A percentile compares a stretch with the other conserved stretches of the same genome.
These are phyloP conservation scores for Collybia sp. DNA, from an alignment of 768 basidiomycete genomes.

Conservation along the genomic window DNA sequence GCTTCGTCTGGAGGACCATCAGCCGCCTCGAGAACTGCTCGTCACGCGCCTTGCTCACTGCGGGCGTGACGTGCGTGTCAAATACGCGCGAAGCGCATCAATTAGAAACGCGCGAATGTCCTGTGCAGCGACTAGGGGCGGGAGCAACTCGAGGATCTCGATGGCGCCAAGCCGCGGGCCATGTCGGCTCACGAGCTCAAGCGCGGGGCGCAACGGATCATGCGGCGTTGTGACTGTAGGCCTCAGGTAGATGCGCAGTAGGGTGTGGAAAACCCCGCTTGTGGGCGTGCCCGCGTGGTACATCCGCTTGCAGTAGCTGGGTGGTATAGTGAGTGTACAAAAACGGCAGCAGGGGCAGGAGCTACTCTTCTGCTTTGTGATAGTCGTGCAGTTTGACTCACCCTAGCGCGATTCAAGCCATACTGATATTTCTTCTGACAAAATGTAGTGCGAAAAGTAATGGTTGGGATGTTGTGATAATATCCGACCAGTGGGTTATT, in stretches of 20 bases:
- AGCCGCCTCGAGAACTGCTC: slow-evolving; percentile 72
- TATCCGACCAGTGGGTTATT: slow-evolving; percentile 85
- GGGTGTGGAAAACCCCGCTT: slow-evolving; percentile 69
- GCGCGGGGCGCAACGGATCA: slow-evolving; percentile 72
- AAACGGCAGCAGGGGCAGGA: background rate
- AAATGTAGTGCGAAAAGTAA: slow-evolving; percentile 59
- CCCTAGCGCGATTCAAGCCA: background rate
- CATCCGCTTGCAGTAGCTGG: slow-evolving; percentile 90
- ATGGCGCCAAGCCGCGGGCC: slow-evolving; percentile 77
- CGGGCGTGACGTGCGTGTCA: slow-evolving; percentile 63
- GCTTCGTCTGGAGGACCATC: slow-evolving; percentile 71
- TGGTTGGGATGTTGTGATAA: slow-evolving; percentile 87
- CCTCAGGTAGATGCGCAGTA: slow-evolving; percentile 84
- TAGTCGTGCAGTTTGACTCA: slow-evolving; percentile 80
- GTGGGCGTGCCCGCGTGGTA: slow-evolving; percentile 58
- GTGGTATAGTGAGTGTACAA: slow-evolving; percentile 1
- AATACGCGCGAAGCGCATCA: slow-evolving; percentile 63
- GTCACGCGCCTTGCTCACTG: slow-evolving; percentile 68
- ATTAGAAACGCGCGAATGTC: slow-evolving; percentile 77
- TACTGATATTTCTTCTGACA: background rate
- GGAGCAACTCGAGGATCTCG: slow-evolving; percentile 80
- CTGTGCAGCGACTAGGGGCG: slow-evolving; percentile 82
- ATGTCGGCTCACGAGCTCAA: slow-evolving; percentile 85
- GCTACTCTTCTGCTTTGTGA: slow-evolving; percentile 80
- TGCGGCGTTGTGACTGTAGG: slow-evolving; percentile 49